phyloP scores from a whole-genome alignment of 2,329 filamentous ascomycete genomes.

The Monilinia fructicola region DNA sequence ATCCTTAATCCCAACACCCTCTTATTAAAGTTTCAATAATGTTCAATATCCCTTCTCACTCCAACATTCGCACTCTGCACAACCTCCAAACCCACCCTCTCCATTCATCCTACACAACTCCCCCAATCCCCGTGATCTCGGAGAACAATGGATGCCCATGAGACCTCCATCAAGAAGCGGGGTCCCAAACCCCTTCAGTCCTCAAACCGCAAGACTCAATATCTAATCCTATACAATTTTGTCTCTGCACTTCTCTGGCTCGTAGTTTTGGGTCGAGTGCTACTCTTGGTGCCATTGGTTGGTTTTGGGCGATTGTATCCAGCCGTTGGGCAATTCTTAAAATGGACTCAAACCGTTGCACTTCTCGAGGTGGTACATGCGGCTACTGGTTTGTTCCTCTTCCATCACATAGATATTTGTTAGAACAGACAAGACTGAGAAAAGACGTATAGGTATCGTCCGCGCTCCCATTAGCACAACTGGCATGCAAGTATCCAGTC shows the following conservation, averaged over 20 bases:
- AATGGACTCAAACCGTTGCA: slow-evolving; percentile 82
- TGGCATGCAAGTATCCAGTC: slow-evolving; percentile 82
- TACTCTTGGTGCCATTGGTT: slow-evolving; percentile 53
- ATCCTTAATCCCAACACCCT: neutral
- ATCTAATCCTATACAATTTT: slow-evolving; percentile 85
- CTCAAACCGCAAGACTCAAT: slow-evolving; percentile 57
- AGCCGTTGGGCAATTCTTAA: slow-evolving; percentile 64
- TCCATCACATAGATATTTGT: neutral
- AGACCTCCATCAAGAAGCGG: slow-evolving; percentile 26
- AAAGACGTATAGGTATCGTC: slow-evolving; percentile 64
- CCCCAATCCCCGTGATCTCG: neutral
- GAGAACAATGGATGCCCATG: slow-evolving; percentile 25
- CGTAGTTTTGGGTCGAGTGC: slow-evolving; percentile 68
- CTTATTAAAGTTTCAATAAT: neutral
- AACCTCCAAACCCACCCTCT: neutral
- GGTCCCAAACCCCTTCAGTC: slow-evolving; percentile 37
- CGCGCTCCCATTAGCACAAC: slow-evolving; percentile 84
- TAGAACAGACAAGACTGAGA: slow-evolving; percentile 24
- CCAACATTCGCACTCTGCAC: neutral
- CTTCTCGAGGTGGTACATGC: slow-evolving; percentile 82
- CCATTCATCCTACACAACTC: neutral
- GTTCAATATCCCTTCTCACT: neutral
- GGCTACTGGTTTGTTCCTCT: slow-evolving; percentile 60
- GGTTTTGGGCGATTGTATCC: slow-evolving; percentile 60
- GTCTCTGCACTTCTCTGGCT: slow-evolving; percentile 76